Evolutionary conservation across 129 eudicot genomes (phyloP), one percentile per base, ranked within the genome.

Genomic region (Solidago caesia): DNA sequence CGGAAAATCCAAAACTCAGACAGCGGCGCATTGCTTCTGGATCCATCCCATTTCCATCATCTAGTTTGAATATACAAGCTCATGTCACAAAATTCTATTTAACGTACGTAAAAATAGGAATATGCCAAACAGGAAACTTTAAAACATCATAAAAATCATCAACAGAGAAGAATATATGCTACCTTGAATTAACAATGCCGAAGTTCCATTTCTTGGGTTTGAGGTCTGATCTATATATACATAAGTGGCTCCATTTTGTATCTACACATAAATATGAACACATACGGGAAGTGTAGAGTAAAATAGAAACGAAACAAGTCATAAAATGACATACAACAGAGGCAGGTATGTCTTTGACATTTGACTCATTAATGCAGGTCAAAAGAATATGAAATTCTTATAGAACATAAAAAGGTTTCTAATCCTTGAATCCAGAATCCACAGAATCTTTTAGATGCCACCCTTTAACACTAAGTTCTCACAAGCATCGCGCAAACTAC

Each of bases 41-140:
- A 68, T 89, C 85, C 98, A 92, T 89, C 70, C 98, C 98, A n/a
- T 86, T 85, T 51, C 98, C 98, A 85, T 92, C 92, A 83, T 92
- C 98, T 92, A 80, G 77, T 83, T 76, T 6, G 7, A 56, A 77
- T 12, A 1, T 45, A 47, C 44, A 82, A 62, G 2, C 16, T 57
- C 74, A 45, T 9, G 41, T 60, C 25, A 75, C 8, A 5, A 57
- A 14, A 16, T 25, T 21, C 10, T 55, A 33, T 48, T 47, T 43
- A 55, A 53, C 39, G n/a, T 11, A 9, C 43, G 63, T 16, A 62
- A 41, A 57, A 33, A 49, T 0, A 6, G n/a, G 49, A 42, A 45
- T 3, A 75, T 43, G 56, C 51, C 33, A 39, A 39, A 47, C 14
- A 60, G 64, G 44, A 60, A 41, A 14, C 46, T 61, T 47, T 5